Conservation (phyloP, 176 grass and related monocot species). For the Chloris gayana region DNA sequence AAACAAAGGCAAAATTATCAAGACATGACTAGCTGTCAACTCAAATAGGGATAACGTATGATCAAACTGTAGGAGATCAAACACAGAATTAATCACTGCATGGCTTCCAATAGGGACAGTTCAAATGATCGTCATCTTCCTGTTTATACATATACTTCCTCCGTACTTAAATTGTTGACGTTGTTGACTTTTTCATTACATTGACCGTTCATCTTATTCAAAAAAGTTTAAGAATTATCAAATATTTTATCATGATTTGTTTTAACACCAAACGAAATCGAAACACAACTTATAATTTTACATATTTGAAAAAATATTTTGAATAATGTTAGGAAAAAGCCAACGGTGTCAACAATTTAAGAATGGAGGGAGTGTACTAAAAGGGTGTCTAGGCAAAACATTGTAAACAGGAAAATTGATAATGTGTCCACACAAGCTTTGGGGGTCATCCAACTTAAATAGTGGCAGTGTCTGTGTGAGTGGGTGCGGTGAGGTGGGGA, state of each 20-base stretch:
- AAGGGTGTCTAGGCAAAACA: background rate
- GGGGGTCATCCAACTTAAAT: background rate
- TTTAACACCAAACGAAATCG: too few relatives aligned
- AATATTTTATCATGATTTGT: too few relatives aligned
- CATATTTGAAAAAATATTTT: too few relatives aligned
- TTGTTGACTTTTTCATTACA: too few relatives aligned
- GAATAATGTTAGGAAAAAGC: too few relatives aligned
- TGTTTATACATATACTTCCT: background rate
- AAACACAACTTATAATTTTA: too few relatives aligned
- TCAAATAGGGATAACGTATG: background rate
- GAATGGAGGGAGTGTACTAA: too few relatives aligned
- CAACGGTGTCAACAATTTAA: too few relatives aligned
- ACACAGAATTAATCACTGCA: background rate
- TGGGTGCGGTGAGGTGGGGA: background rate
- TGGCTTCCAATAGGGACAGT: background rate
- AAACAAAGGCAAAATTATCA: slow-evolving; percentile 17
- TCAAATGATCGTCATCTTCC: background rate
- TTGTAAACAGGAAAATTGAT: background rate
- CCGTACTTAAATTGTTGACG: too few relatives aligned
- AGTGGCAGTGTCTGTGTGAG: background rate
- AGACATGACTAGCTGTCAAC: slow-evolving; percentile 1
- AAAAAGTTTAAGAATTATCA: too few relatives aligned
- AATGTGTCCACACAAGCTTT: background rate
- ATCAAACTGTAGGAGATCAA: slow-evolving; percentile 4
- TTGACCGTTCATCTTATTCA: too few relatives aligned